Evolutionary conservation across 2,329 filamentous ascomycete genomes (phyloP).

Genomic region (Aspergillus pseudotamarii): DNA sequence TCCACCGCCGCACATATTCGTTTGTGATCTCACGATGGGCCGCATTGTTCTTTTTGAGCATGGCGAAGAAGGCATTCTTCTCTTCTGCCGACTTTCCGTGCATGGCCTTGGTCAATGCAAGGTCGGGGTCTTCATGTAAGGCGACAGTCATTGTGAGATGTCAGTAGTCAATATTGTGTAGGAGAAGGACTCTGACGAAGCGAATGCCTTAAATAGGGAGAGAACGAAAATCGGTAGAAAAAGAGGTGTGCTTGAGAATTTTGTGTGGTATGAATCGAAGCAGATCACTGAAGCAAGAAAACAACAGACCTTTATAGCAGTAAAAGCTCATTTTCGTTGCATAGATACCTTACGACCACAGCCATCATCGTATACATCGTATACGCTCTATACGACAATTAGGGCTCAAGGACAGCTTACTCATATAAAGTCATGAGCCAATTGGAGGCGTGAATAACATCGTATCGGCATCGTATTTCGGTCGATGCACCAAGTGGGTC

Average conservation of each 20-base stretch:
- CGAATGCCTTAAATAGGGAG: not conserved
- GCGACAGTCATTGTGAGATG: conserved; percentile 1
- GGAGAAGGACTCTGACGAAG: not conserved
- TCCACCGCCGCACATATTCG: conserved; percentile 1
- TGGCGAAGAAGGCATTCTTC: conserved; percentile 3
- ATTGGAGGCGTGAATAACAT: not conserved
- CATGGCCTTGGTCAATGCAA: conserved; percentile 1
- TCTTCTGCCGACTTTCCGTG: conserved; percentile 1
- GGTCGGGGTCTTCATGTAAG: conserved; percentile 6
- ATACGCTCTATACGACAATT: conserved; percentile 4
- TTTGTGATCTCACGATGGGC: conserved; percentile 2
- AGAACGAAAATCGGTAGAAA: not conserved
- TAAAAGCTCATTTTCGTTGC: not conserved
- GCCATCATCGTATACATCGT: not conserved
- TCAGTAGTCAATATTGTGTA: not conserved
- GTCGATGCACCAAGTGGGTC: conserved; percentile 2
- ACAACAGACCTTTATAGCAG: not conserved
- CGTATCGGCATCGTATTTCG: not conserved
- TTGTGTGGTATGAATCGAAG: not conserved
- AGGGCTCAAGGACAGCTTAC: not conserved
- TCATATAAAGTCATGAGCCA: not conserved
- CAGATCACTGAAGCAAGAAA: not conserved
- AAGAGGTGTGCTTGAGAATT: not conserved
- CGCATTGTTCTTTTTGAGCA: conserved; percentile 1
- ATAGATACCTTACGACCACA: not conserved